A percentile compares a stretch with the other conserved stretches of the same genome.
Evolutionary conservation across 306 rosid species (phyloP).

Genomic region (Acacia confusa): DNA sequence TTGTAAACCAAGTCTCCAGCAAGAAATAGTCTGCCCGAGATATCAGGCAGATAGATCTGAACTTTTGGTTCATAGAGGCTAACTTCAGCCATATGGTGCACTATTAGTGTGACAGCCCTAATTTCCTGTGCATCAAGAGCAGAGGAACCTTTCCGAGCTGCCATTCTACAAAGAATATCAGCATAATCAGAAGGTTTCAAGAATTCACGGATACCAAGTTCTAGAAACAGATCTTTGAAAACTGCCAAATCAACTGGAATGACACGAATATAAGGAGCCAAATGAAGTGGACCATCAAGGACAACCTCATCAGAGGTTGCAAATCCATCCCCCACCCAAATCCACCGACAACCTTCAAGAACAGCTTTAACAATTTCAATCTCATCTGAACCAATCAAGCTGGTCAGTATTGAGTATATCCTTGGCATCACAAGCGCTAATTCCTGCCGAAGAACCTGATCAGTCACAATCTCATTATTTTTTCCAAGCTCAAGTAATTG

Average conservation of each 20-base stretch:
- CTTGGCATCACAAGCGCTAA: conserved; percentile 89
- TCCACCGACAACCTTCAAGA: conserved; percentile 95
- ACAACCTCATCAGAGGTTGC: conserved; percentile 90
- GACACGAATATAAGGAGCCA: conserved; percentile 97
- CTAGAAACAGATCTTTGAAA: conserved; percentile 74
- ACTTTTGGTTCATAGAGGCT: conserved; percentile 60
- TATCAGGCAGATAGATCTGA: conserved; percentile 80
- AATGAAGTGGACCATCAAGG: conserved; percentile 89
- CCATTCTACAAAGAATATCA: conserved; percentile 83
- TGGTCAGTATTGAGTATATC: conserved; percentile 74
- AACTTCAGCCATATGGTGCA: conserved; percentile 90
- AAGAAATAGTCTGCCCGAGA: conserved; percentile 70
- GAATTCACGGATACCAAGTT: conserved; percentile 84
- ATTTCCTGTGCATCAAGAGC: conserved; percentile 82
- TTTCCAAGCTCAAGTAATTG: conserved; percentile 96
- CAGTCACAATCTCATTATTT: conserved; percentile 82
- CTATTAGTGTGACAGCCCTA: conserved; percentile 81
- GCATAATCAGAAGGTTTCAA: conserved; percentile 74
- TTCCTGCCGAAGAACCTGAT: conserved; percentile 90
- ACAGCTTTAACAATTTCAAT: conserved; percentile 96
- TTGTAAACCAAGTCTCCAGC: conserved; percentile 83
- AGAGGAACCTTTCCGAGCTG: conserved; percentile 70
- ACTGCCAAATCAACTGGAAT: conserved; percentile 93
- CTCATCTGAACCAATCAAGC: conserved; percentile 86
- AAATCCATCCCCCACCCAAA: conserved; percentile 99